These are phyloP conservation scores for Epichloe scottii DNA, from an alignment of 2,329 filamentous ascomycete genomes.

Conservation along the genomic window DNA sequence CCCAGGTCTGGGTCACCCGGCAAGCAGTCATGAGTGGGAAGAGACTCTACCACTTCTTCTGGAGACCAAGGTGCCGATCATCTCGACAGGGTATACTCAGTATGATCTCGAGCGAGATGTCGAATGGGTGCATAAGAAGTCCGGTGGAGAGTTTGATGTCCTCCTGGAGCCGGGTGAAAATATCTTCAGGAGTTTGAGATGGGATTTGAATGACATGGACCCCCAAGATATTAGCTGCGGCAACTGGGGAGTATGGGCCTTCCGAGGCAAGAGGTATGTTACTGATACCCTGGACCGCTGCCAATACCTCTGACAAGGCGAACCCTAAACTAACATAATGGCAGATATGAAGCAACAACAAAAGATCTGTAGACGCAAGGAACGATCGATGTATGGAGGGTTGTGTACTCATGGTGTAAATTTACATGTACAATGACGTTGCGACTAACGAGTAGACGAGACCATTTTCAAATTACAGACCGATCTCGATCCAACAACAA, in stretches of 20 bases:
- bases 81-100: conserved; percentile 92
- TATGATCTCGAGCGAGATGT: conserved; percentile 90
- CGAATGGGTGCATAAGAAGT: conserved; percentile 76
- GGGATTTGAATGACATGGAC: conserved; percentile 94
- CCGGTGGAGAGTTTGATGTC: conserved; percentile 81
- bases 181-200: conserved; percentile 79
- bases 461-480: neutral
- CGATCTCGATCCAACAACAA: conserved; percentile 5
- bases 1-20: conserved; percentile 87
- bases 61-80: conserved; percentile 89
- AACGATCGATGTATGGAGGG: neutral
- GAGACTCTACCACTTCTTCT: conserved; percentile 80
- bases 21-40: conserved; percentile 86
- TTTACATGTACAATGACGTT: conserved; percentile 1
- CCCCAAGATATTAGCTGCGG: conserved; percentile 89
- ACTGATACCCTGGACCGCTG: neutral
- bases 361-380: conserved; percentile 28
- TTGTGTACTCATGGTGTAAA: conserved; percentile 5
- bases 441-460: neutral
- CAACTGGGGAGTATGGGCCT: conserved; percentile 96
- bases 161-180: conserved; percentile 90
- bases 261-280: conserved; percentile 84
- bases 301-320: neutral
- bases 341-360: conserved; percentile 50
- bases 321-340: conserved; percentile 1